Percentiles rank a stretch among this genome's conserved stretches.
Conservation (phyloP, 768 basidiomycete species). For the Trametes coccinea region DNA sequence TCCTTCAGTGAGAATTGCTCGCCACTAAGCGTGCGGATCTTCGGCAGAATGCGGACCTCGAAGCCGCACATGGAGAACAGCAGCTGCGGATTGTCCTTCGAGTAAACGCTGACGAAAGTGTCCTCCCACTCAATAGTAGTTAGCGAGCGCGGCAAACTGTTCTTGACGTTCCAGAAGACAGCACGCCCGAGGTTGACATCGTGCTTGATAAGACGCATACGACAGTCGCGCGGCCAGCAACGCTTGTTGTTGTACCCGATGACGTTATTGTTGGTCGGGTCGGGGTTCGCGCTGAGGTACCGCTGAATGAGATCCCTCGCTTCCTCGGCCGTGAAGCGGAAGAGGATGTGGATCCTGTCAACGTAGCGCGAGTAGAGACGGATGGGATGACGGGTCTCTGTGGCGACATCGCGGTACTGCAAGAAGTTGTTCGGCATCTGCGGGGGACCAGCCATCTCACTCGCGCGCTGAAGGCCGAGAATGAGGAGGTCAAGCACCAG, state of each 20-base stretch:
- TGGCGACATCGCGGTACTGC: slow-evolving; percentile 92
- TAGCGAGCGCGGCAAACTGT: slow-evolving; percentile 89
- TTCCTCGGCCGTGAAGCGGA: slow-evolving; percentile 97
- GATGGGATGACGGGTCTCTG: slow-evolving; percentile 97
- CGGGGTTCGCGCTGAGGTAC: slow-evolving; percentile 95
- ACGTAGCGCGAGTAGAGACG: slow-evolving; percentile 97
- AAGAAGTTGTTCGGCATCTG: slow-evolving; percentile 98
- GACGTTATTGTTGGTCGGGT: slow-evolving; percentile 98
- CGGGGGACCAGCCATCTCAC: slow-evolving; percentile 98
- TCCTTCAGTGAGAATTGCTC: slow-evolving; percentile 97
- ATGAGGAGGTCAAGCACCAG: slow-evolving; percentile 94
- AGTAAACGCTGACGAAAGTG: slow-evolving; percentile 95
- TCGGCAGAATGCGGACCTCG: slow-evolving; percentile 95
- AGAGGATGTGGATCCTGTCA: slow-evolving; percentile 91
- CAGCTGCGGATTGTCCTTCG: slow-evolving; percentile 95
- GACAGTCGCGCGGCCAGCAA: slow-evolving; percentile 99
- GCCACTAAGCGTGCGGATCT: slow-evolving; percentile 92
- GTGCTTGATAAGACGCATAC: slow-evolving; percentile 99
- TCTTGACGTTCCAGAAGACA: slow-evolving; percentile 99
- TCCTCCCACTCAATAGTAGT: slow-evolving; percentile 99
- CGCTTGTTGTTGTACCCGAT: slow-evolving; percentile 99
- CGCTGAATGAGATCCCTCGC: slow-evolving; percentile 97
- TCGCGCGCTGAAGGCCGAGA: slow-evolving; percentile 95
- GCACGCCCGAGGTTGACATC: slow-evolving; percentile 98
- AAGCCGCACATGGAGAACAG: slow-evolving; percentile 99